These are phyloP conservation scores for Noccaea bulbosa DNA, from an alignment of 345 rosid species.

Conservation along the genomic window DNA sequence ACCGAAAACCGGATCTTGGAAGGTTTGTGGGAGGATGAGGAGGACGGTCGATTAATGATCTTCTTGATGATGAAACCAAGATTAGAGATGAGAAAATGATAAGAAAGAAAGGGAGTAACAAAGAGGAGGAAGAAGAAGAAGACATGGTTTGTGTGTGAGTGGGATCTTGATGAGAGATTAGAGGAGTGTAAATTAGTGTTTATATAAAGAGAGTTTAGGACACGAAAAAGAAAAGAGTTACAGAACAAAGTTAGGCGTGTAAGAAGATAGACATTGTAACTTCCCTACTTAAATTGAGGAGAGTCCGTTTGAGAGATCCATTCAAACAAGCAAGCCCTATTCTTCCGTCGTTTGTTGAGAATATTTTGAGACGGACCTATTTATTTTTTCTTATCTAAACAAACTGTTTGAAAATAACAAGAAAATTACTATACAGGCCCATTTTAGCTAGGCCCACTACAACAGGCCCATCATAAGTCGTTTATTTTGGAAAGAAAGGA, in stretches of 20 bases:
- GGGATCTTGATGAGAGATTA: constrained; percentile 24
- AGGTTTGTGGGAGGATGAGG: constrained; percentile 20
- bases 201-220: constrained; percentile 37
- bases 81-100: constrained; percentile 30
- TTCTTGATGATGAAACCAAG: constrained; percentile 34
- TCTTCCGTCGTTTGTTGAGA: constrained; percentile 44
- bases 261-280: constrained; percentile 38
- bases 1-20: constrained; percentile 49
- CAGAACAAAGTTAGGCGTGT: constrained; percentile 38
- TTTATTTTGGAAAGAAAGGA: neutral
- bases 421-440: neutral
- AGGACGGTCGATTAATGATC: constrained; percentile 38
- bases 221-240: constrained; percentile 27
- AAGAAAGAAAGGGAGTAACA: constrained; percentile 27
- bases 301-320: constrained; percentile 30
- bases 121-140: constrained; percentile 30
- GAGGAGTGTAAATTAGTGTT: constrained; percentile 26
- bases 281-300: constrained; percentile 45
- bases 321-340: constrained; percentile 44
- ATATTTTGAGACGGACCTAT: neutral
- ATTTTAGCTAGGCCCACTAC: neutral
- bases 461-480: neutral
- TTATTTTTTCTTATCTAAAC: constrained; percentile 15
- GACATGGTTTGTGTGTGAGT: constrained; percentile 35
- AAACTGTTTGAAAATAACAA: neutral